Evolutionary conservation across 805 yeast species (phyloP).

Genomic region (Candida rishiriensis): DNA sequence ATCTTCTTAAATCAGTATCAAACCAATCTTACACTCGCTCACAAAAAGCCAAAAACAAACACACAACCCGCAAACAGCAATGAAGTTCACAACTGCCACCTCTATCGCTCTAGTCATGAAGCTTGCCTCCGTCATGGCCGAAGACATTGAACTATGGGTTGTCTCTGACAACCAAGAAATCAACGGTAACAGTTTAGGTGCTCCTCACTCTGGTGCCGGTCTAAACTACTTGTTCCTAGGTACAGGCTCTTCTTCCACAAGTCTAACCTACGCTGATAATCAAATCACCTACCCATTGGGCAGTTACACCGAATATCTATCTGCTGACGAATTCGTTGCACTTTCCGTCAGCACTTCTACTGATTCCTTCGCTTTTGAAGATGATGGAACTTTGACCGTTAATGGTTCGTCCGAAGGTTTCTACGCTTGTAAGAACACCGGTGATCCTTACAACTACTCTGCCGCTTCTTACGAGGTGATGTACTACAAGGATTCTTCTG

Average conservation of each 20-base stretch:
- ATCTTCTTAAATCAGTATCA: neutral
- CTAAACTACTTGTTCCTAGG: slow-evolving; percentile 35
- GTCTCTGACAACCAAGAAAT: slow-evolving; percentile 26
- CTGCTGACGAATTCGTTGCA: slow-evolving; percentile 3
- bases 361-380: slow-evolving; percentile 8
- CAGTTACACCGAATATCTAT: slow-evolving; percentile 1
- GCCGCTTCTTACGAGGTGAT: slow-evolving; percentile 24
- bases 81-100: slow-evolving; percentile 14
- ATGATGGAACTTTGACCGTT: slow-evolving; percentile 24
- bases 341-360: slow-evolving; percentile 5
- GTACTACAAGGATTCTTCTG: slow-evolving; percentile 13
- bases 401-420: slow-evolving; percentile 31
- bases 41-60: neutral
- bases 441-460: slow-evolving; percentile 42
- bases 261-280: slow-evolving; percentile 16
- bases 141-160: slow-evolving; percentile 21
- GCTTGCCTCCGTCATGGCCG: slow-evolving; percentile 11
- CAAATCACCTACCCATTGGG: neutral
- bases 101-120: slow-evolving; percentile 8
- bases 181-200: slow-evolving; percentile 27
- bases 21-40: neutral
- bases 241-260: slow-evolving; percentile 9
- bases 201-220: slow-evolving; percentile 43
- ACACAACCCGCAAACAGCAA: neutral
- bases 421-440: slow-evolving; percentile 40